Evolutionary conservation across 2,329 filamentous ascomycete genomes (phyloP).

Genomic region (Anthostomella pinea): DNA sequence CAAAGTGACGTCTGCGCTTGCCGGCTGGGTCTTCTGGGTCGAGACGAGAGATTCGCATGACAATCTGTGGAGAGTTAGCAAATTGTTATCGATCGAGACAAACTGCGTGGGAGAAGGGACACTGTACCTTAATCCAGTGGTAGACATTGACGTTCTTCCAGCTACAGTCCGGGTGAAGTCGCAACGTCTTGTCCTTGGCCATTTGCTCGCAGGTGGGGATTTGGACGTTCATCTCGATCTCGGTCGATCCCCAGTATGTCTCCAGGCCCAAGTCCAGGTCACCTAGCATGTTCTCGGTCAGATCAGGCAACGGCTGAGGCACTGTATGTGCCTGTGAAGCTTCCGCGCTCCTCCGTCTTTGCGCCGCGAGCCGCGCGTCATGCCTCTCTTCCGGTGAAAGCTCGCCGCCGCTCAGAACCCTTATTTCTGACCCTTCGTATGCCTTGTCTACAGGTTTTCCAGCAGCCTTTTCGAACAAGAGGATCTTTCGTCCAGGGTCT

Average conservation of each 20-base stretch:
- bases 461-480: conserved; percentile 84
- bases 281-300: conserved; percentile 71
- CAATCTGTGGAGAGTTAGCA: conserved; percentile 56
- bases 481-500: conserved; percentile 78
- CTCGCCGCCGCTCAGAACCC: conserved; percentile 77
- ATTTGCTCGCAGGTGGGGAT: conserved; percentile 85
- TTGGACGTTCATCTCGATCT: conserved; percentile 93
- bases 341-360: conserved; percentile 52
- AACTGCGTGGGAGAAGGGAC: too few relatives aligned
- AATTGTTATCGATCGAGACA: not conserved
- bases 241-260: conserved; percentile 77
- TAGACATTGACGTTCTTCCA: conserved; percentile 93
- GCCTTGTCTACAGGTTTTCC: conserved; percentile 71
- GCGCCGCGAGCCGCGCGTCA: conserved; percentile 46
- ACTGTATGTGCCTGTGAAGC: conserved; percentile 41
- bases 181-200: conserved; percentile 64
- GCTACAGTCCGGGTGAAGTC: conserved; percentile 84
- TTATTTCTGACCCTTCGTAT: conserved; percentile 73
- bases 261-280: conserved; percentile 71
- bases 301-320: conserved; percentile 46
- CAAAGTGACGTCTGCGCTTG: conserved; percentile 80
- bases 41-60: conserved; percentile 84
- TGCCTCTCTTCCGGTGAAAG: conserved; percentile 51
- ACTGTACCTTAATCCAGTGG: conserved; percentile 96
- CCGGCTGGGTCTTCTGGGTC: conserved; percentile 72